Evolutionary conservation across 495 filamentous ascomycete genomes (phyloP).

Genomic region (Podospora conica): DNA sequence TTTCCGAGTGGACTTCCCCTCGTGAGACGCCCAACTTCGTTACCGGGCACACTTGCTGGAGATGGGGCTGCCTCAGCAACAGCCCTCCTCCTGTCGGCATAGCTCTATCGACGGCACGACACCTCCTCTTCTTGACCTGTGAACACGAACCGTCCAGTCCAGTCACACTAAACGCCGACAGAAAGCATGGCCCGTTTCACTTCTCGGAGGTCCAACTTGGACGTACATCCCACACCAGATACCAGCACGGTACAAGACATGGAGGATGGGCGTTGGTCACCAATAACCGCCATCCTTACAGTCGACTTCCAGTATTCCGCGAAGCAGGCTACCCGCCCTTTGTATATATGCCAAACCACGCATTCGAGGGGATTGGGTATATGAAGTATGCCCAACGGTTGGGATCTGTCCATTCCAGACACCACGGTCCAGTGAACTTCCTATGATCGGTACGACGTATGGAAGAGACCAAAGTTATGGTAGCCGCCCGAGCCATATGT

Average conservation of each 20-base stretch:
- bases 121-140: background rate
- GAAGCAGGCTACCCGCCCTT: background rate
- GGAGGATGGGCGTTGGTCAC: background rate
- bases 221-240: background rate
- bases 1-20: background rate
- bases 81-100: background rate
- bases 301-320: background rate
- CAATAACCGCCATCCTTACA: background rate
- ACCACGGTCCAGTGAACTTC: background rate
- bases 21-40: background rate
- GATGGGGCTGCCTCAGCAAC: background rate
- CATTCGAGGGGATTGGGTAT: background rate
- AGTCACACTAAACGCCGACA: background rate
- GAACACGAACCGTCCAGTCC: too few relatives aligned
- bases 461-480: background rate
- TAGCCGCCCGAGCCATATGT: background rate
- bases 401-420: background rate
- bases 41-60: background rate
- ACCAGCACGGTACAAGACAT: background rate
- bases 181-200: background rate
- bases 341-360: background rate
- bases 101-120: background rate
- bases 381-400: background rate
- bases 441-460: background rate
- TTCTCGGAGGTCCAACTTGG: background rate